Base-by-base conservation (phyloP, 805 yeast genomes). In the Kluyveromyces nonfermentans region DNA sequence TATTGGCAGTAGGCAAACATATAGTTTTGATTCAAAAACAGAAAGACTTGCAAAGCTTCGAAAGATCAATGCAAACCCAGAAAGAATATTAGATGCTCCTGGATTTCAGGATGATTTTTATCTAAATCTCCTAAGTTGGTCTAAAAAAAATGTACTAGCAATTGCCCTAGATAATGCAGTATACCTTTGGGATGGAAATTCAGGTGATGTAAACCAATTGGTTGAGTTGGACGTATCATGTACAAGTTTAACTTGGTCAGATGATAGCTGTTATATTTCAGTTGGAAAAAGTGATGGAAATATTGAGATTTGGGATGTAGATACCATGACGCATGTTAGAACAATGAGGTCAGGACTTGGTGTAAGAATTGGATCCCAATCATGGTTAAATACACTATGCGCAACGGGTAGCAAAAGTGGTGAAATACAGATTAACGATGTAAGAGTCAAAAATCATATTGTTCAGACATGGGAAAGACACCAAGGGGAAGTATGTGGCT, bases 11-110 rank as follows among this genome's bases (percentile, higher is more conserved):
- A 56, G 64, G 44, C 47, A 59, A 49, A 63, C 55, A 34, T 60
- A 54, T 50, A 59, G 46, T 57, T 54, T 53, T 37, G 63, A 63
- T 40, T 58, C 10, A 69, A 35, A 39, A 17, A 28, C 32, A 7
- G 19, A 33, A 8, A 84, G 82, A 4, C 72, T 78, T 32, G 79
- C 84, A 15, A 70, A 88, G 54, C 75, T 85, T 40, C 78, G 95
- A 51, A 81, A 80, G 53, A 73, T 93, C 38, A 86, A 94, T 20
- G 78, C 86, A 0, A 85, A 86, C 30, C 97, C 98, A 1, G 96
- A 86, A 51, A 75, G 95, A 50, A 95, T 93, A 1, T 70, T 93
- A 34, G 98, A 93, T 65, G 98, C 97, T 0, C 98, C 98, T 0
- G 96, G 96, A 0, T 73, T 89, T 46, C 74, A 82, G 18, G 96